Evolutionary conservation across 345 rosid genomes (phyloP), one percentile per base, ranked within the genome.

Genomic region (Physaria fendleri): DNA sequence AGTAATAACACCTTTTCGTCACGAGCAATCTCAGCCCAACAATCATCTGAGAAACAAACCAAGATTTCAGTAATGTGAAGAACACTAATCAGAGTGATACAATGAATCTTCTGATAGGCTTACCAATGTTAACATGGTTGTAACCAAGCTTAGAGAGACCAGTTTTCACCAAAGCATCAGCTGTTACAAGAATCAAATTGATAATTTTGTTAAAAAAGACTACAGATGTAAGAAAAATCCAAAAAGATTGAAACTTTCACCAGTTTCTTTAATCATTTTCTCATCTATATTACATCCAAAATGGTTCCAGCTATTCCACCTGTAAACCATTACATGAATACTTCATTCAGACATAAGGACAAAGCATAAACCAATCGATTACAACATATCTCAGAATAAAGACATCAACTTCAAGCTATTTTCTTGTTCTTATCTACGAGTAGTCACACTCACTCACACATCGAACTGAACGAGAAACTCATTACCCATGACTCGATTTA

Each of bases 231-330:
- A 35, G 16, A 14, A n/a, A 15, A 35, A 25, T 11, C 9, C 48
- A 38, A 8, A 22, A 32, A 22, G 21, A 14, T 1, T 18, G 23
- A 24, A 20, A 64, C 17, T 30, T 66, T 62, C 6, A 87, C 99
- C 95, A 17, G 96, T 83, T 72, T 81, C 79, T 74, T 42, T 85
- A 74, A 93, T 89, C 21, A 77, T 69, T 8, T 41, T 77, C 64
- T 87, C 99, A 24, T 78, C 65, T 53, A 93, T 83, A 13, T 65
- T 48, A 71, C 96, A 93, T 37, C 37, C 9, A 49, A 87, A 89
- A 74, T 93, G 97, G 50, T 93, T 93, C 97, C 99, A 93, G 67
- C 97, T 89, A 46, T 85, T 93, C 99, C 97, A 93, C 62, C 97
- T 93, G 58, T 76, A 77, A 66, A 33, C n/a, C 37, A 43, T 54